phyloP scores from a whole-genome alignment of 2,329 filamentous ascomycete species.

The Claviceps lovelessii region DNA sequence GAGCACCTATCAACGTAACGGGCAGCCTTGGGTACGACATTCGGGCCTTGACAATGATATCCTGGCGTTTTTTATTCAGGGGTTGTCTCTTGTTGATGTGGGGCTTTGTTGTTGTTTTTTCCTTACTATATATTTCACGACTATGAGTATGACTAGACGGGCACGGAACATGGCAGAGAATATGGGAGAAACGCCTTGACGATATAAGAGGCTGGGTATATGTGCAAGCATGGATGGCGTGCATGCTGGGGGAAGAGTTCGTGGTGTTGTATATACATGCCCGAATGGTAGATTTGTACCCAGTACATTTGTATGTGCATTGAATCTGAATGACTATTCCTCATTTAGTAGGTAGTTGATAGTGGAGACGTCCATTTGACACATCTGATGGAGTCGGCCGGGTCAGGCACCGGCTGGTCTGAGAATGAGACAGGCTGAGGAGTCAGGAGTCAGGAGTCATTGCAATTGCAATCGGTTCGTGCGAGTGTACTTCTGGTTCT shows the following conservation, averaged over 20 bases:
- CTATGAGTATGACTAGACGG: background rate
- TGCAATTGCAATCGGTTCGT: too few species aligned
- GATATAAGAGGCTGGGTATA: background rate
- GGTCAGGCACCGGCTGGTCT: too few species aligned
- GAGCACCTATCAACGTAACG: background rate
- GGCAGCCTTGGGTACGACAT: background rate
- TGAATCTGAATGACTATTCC: too few species aligned
- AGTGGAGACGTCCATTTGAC: too few species aligned
- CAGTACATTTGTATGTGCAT: too few species aligned
- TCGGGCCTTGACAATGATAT: background rate
- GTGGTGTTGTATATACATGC: background rate
- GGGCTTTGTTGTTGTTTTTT: background rate
- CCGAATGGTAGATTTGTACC: too few species aligned
- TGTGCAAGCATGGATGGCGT: background rate
- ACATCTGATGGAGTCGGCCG: too few species aligned
- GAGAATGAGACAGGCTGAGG: too few species aligned
- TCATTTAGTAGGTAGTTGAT: too few species aligned
- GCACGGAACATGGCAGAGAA: background rate
- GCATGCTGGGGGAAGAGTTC: background rate
- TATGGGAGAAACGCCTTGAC: background rate
- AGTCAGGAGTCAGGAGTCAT: too few species aligned
- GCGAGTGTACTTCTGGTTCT: too few species aligned
- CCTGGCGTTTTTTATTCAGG: background rate
- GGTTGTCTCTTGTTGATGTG: background rate
- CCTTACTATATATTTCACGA: background rate